Base-by-base conservation (phyloP, 2,329 filamentous ascomycete genomes). In the Teratosphaeria viscida region DNA sequence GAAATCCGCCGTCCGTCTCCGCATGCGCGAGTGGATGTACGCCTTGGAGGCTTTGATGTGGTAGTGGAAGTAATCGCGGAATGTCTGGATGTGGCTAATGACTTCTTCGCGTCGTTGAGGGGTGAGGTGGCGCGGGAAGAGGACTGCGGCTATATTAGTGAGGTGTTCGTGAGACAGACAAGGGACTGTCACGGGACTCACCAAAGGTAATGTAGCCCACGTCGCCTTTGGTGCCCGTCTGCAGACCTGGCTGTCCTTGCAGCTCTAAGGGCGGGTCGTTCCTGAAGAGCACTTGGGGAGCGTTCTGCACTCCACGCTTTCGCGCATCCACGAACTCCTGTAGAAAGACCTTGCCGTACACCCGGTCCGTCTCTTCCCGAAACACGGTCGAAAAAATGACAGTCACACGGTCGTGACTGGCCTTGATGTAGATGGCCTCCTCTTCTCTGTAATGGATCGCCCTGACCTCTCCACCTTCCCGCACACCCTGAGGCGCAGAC, bases 31-130 rank as follows among this genome's bases (percentile, higher is more conserved):
- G 81, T 99, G 94, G 66, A 99, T 99, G 72, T 96, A 99, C 57
- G 95, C 94, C 81, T 99, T 99, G 63, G 92, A 96, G 34, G 94
- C 95, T 79, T 99, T 99, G 78, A 99, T 99, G 77, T 99, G 94
- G 76, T 99, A 99, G 76, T 99, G 94, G 82, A 99, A 99, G 77
- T 99, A 99, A 73, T 99, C 94, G 66, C 94, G 89, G 89, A 99
- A 99, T 14, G 94, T 99, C 78, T 99, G 95, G 70, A 99, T 97
- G 75, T 99, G 95, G 56, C 92, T 96, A 68, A 99, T 99, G 73
- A 95, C 92, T 66, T 96, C 92, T 62, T 89, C 87, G 78, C 95
- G 90, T 72, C 91, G 85, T 75, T 96, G 90, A 14, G 86, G 85
- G 14, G 91, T 92, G 65, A 99, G 81, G 76, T 99, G 95, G 65